Evolutionary conservation across 225 moss, liverwort and hornwort genomes (phyloP), one percentile per base, ranked within the genome.

Genomic region (Pleurozium schreberi): DNA sequence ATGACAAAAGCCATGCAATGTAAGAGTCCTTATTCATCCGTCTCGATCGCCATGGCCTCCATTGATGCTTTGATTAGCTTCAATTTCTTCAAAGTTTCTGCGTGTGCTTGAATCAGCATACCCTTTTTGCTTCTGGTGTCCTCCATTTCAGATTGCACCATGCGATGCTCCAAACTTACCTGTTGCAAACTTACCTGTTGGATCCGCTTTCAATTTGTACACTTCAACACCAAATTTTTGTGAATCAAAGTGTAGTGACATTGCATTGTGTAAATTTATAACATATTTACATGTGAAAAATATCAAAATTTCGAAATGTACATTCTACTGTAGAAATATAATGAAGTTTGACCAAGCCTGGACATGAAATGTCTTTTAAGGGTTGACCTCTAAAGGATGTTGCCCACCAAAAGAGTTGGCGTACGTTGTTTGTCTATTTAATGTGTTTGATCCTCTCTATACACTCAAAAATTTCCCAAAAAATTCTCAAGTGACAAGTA

Each of bases 31-130:
- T 30, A 27, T 26, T 76, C 25, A 49, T 84, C 84, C 79, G 70
- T 82, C 47, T 69, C 63, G 5, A 82, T 40, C 0, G 55, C 68
- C 66, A 92, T 59, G 57, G 89, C 89, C 43, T 59, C 87, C 75
- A 93, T 53, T 33, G 84, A 91, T 36, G 91, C 86, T 81, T 93
- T 83, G 69, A 91, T 91, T 12, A 91, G 87, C 42, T 93, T 75
- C 6, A 65, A 26, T 82, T 90, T 93, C 47, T 85, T 84, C 62
- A 93, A 38, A 20, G 82, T 89, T 45, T 93, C 79, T 61, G 73
- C 18, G 8, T 90, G 85, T 13, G 82, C 93, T 22, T 83, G 76
- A 59, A 73, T 81, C 80, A 91, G 58, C 87, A 93, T 87, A 42
- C 55, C 59, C 59, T 85, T 88, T 25, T 82, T 91, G 81, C 88